Evolutionary conservation across 139 green algal genomes (phyloP).

Genomic region (Coccomyxa sp.): DNA sequence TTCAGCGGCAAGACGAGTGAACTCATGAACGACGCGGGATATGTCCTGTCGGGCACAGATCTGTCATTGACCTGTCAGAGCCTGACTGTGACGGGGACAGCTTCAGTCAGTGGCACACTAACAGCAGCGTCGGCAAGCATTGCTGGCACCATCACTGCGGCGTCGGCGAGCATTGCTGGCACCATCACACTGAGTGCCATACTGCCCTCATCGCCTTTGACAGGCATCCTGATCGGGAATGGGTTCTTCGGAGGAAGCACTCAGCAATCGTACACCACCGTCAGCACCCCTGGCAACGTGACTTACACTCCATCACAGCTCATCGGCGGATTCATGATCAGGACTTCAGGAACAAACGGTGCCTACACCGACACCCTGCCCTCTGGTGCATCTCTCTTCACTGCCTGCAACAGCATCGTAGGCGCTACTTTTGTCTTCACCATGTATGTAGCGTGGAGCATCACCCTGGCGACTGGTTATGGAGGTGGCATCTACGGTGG

Average conservation of each 20-base stretch:
- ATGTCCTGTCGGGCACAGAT: neutral
- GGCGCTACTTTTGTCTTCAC: neutral
- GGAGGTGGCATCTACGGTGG: neutral
- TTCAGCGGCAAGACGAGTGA: neutral
- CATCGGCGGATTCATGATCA: neutral
- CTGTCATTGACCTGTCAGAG: neutral
- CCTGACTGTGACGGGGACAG: neutral
- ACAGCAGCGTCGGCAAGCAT: neutral
- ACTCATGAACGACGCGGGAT: neutral
- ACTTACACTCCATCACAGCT: constrained; percentile 1
- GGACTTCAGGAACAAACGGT: neutral
- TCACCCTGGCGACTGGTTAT: neutral
- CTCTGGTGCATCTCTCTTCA: neutral
- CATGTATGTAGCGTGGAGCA: neutral
- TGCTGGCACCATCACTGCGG: neutral
- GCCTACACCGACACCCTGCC: neutral
- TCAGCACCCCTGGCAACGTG: neutral
- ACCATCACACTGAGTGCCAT: neutral
- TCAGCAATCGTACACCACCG: neutral
- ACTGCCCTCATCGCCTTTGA: neutral
- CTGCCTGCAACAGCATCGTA: neutral
- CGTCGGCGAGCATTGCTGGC: neutral
- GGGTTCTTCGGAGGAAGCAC: neutral
- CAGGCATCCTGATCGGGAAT: neutral
- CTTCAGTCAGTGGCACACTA: neutral